A percentile compares a stretch with the other conserved stretches of the same genome.
Conservation (phyloP, 2,329 filamentous ascomycete genomes). For the Penicillium sp. region DNA sequence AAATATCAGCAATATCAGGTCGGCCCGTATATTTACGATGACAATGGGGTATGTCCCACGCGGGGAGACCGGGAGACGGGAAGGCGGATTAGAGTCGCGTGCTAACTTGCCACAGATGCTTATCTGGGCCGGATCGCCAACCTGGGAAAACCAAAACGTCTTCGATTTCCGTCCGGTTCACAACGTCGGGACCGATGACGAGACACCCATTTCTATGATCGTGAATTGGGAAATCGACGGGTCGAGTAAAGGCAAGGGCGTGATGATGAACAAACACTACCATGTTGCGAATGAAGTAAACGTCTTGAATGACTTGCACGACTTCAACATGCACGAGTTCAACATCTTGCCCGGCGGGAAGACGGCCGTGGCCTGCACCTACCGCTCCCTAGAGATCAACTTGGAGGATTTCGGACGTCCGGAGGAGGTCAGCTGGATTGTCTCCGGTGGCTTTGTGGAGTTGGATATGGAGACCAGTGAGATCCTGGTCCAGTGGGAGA, state of each 20-base stretch:
- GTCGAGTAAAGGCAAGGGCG: constrained; percentile 43
- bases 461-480: constrained; percentile 35
- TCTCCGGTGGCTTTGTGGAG: constrained; percentile 38
- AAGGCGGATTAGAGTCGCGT: background rate
- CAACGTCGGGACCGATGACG: constrained; percentile 36
- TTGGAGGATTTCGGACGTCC: constrained; percentile 32
- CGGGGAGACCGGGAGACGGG: background rate
- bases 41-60: constrained; percentile 34
- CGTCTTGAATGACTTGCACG: constrained; percentile 24
- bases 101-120: constrained; percentile 32
- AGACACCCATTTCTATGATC: constrained; percentile 48
- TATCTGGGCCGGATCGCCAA: constrained; percentile 48
- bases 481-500: constrained; percentile 37
- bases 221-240: constrained; percentile 31
- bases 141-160: constrained; percentile 45
- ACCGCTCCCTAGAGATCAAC: constrained; percentile 20
- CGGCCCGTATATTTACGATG: constrained; percentile 49
- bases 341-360: constrained; percentile 36
- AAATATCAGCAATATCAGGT: constrained; percentile 42
- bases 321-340: constrained; percentile 43
- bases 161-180: constrained; percentile 47
- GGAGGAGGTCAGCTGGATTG: constrained; percentile 28
- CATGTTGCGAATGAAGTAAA: constrained; percentile 41
- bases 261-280: constrained; percentile 48
- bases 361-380: constrained; percentile 31